A percentile compares a stretch with the other conserved stretches of the same genome.
phyloP scores from a whole-genome alignment of 345 rosid genomes.

The Eutrema heterophyllum region DNA sequence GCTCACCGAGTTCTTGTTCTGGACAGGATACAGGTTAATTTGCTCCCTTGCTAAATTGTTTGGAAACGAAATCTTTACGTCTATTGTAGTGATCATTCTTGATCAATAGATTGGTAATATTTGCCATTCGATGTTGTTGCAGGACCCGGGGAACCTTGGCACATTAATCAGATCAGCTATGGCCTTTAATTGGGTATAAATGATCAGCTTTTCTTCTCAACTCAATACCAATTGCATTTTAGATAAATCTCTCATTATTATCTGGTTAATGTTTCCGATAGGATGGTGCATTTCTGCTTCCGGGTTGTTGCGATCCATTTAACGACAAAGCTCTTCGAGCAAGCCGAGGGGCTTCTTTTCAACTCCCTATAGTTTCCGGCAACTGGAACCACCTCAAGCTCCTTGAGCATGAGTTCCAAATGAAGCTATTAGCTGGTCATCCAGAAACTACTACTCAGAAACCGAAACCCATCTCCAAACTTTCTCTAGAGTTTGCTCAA shows the following conservation, averaged over 20 bases:
- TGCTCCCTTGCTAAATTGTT: not conserved
- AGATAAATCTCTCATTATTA: not conserved
- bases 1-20: slow-evolving; percentile 71
- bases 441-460: slow-evolving; percentile 44
- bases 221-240: not conserved
- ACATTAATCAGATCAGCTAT: slow-evolving; percentile 82
- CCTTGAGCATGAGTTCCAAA: slow-evolving; percentile 44
- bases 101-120: not conserved
- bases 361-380: slow-evolving; percentile 74
- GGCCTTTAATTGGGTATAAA: slow-evolving; percentile 79
- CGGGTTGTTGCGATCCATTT: slow-evolving; percentile 95
- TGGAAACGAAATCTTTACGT: not conserved
- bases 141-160: slow-evolving; percentile 97
- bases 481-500: slow-evolving; percentile 46
- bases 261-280: slow-evolving; percentile 19
- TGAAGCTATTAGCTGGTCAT: slow-evolving; percentile 85
- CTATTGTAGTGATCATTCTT: not conserved
- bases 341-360: slow-evolving; percentile 92
- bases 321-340: slow-evolving; percentile 84
- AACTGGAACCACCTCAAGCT: slow-evolving; percentile 61
- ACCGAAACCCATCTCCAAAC: slow-evolving; percentile 33
- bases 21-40: slow-evolving; percentile 72
- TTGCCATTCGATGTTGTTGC: slow-evolving; percentile 22
- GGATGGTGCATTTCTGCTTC: slow-evolving; percentile 94
- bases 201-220: slow-evolving; percentile 9